Conservation (phyloP, 2,329 filamentous ascomycete genomes). For the Phialophora macrospora region DNA sequence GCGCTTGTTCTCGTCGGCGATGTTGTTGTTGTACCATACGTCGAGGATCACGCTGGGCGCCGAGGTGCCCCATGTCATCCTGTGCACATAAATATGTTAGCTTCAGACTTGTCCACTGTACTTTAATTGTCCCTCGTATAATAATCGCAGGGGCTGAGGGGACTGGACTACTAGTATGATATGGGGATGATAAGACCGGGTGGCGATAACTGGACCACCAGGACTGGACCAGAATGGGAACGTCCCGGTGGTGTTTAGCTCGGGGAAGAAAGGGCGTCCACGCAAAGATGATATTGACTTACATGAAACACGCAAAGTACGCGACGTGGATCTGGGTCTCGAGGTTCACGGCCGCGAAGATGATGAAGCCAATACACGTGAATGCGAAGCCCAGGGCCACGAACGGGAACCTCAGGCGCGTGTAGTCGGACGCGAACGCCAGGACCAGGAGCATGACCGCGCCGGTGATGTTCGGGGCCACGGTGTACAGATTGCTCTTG, state of each 20-base stretch:
- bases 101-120: too few relatives aligned
- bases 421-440: conserved; percentile 71
- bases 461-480: conserved; percentile 77
- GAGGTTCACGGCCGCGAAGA: conserved; percentile 73
- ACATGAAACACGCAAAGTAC: conserved; percentile 75
- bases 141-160: too few relatives aligned
- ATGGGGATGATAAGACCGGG: too few relatives aligned
- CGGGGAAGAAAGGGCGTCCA: too few relatives aligned
- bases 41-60: conserved; percentile 72
- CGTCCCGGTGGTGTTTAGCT: too few relatives aligned
- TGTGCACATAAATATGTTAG: neutral
- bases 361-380: conserved; percentile 77
- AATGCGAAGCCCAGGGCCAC: conserved; percentile 74
- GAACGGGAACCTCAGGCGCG: conserved; percentile 72
- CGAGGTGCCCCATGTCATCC: conserved; percentile 78
- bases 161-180: too few relatives aligned
- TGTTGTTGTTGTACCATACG: conserved; percentile 69
- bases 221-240: too few relatives aligned
- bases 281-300: neutral
- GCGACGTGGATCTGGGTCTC: conserved; percentile 65
- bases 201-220: too few relatives aligned
- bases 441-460: conserved; percentile 73
- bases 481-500: conserved; percentile 79
- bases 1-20: conserved; percentile 55
- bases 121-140: too few relatives aligned